These are phyloP conservation scores for Clonostachys solani DNA, from an alignment of 2,329 filamentous ascomycete genomes.

Conservation along the genomic window DNA sequence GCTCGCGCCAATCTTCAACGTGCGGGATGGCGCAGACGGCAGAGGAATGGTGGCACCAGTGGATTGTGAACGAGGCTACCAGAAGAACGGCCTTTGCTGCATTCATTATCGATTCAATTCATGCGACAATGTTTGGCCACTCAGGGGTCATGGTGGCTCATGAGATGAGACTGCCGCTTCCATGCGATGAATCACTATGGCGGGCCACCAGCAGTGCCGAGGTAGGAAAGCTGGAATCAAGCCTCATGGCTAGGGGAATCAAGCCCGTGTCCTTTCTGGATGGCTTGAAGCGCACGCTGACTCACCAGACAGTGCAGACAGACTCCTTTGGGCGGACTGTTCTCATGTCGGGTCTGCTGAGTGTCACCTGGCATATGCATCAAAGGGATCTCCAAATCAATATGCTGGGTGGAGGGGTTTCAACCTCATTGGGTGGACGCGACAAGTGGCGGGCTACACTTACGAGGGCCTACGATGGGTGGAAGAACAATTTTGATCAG, in stretches of 20 bases:
- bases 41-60: constrained; percentile 92
- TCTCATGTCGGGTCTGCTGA: constrained; percentile 89
- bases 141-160: constrained; percentile 96
- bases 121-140: constrained; percentile 97
- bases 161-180: constrained; percentile 85
- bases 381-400: constrained; percentile 91
- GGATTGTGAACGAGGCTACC: constrained; percentile 93
- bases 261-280: constrained; percentile 87
- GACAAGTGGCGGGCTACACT: constrained; percentile 89
- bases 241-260: constrained; percentile 73
- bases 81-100: constrained; percentile 87
- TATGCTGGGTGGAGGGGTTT: constrained; percentile 69
- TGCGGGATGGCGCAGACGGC: constrained; percentile 63
- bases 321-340: constrained; percentile 92
- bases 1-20: constrained; percentile 57
- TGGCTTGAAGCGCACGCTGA: constrained; percentile 83
- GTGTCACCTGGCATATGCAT: constrained; percentile 97
- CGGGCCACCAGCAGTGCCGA: constrained; percentile 83
- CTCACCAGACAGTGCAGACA: constrained; percentile 79
- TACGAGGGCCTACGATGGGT: constrained; percentile 85
- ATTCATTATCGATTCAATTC: constrained; percentile 91
- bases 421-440: constrained; percentile 74
- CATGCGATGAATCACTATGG: constrained; percentile 92
- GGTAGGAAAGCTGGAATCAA: constrained; percentile 78
- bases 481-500: constrained; percentile 89